A percentile compares a stretch with the other conserved stretches of the same genome.
These are phyloP conservation scores for Ilyonectria sp. DNA, from an alignment of 2,329 filamentous ascomycete genomes.

Conservation along the genomic window DNA sequence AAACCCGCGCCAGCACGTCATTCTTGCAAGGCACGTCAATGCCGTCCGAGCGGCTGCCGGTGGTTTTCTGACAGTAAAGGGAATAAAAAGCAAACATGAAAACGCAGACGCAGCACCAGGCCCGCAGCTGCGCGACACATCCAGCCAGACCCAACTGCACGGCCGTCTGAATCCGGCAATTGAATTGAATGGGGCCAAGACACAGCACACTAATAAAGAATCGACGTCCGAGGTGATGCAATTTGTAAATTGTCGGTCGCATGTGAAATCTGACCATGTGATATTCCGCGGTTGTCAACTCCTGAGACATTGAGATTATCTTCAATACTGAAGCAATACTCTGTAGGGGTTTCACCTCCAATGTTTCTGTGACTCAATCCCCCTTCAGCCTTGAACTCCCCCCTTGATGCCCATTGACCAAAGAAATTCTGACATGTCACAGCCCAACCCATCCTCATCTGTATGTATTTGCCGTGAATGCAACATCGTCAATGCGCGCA, in stretches of 20 bases:
- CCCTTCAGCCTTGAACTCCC: not conserved
- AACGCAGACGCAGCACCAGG: not conserved
- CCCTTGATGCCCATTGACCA: not conserved
- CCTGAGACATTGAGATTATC: not conserved
- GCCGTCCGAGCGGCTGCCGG: conserved; percentile 16
- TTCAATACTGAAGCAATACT: not conserved
- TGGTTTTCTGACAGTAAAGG: not conserved
- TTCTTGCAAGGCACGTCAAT: conserved; percentile 9
- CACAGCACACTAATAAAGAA: not conserved
- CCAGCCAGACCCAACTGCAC: not conserved
- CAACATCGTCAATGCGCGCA: not conserved
- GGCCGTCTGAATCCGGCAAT: conserved; percentile 2
- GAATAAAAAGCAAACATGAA: conserved; percentile 10
- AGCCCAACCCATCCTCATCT: not conserved
- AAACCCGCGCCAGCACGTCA: conserved; percentile 24
- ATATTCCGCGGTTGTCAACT: conserved; percentile 1
- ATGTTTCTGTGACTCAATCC: not conserved
- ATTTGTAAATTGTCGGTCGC: conserved; percentile 6
- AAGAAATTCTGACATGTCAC: not conserved
- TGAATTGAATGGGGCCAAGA: not conserved
- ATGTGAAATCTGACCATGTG: not conserved
- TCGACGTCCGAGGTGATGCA: not conserved
- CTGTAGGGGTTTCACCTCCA: not conserved
- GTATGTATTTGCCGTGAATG: not conserved
- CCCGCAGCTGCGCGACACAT: not conserved